These are phyloP conservation scores for Tolypocladium paradoxum DNA, from an alignment of 2,329 filamentous ascomycete genomes.

Conservation along the genomic window DNA sequence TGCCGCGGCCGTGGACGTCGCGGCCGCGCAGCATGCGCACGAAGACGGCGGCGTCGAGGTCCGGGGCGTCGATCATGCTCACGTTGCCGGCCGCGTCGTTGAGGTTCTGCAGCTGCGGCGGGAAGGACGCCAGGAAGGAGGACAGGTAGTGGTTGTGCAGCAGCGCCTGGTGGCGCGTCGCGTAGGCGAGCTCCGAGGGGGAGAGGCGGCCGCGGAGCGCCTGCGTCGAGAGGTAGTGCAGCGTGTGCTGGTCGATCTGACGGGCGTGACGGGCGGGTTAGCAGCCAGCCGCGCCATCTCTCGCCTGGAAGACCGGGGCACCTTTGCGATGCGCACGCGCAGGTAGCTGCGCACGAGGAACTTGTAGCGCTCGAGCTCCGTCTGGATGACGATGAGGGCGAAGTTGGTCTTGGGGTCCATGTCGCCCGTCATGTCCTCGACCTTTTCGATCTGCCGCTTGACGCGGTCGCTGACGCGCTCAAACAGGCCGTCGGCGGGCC, in stretches of 20 bases:
- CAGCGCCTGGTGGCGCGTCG: slow-evolving; percentile 73
- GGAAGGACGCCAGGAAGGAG: slow-evolving; percentile 78
- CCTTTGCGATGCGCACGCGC: slow-evolving; percentile 79
- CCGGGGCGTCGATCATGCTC: slow-evolving; percentile 85
- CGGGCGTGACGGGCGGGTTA: background rate
- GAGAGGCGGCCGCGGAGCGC: slow-evolving; percentile 55
- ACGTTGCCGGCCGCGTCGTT: slow-evolving; percentile 86
- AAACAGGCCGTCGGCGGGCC: slow-evolving; percentile 63
- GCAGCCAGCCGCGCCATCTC: background rate
- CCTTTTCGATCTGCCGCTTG: slow-evolving; percentile 56
- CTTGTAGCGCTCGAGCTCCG: slow-evolving; percentile 88
- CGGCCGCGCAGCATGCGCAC: slow-evolving; percentile 57
- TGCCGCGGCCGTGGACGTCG: slow-evolving; percentile 48
- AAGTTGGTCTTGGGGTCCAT: slow-evolving; percentile 91
- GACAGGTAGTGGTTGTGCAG: slow-evolving; percentile 75
- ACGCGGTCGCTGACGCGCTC: slow-evolving; percentile 69
- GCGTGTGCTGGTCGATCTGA: slow-evolving; percentile 67
- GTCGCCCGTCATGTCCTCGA: slow-evolving; percentile 69
- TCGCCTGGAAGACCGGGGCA: slow-evolving; percentile 16
- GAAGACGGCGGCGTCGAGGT: slow-evolving; percentile 76
- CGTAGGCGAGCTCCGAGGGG: slow-evolving; percentile 66
- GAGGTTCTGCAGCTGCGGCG: slow-evolving; percentile 64
- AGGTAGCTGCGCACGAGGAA: slow-evolving; percentile 79
- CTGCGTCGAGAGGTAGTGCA: slow-evolving; percentile 57
- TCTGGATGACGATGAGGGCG: slow-evolving; percentile 87